Evolutionary conservation across 768 basidiomycete genomes (phyloP), one percentile per base, ranked within the genome.

Genomic region (Suillus occidentalis): DNA sequence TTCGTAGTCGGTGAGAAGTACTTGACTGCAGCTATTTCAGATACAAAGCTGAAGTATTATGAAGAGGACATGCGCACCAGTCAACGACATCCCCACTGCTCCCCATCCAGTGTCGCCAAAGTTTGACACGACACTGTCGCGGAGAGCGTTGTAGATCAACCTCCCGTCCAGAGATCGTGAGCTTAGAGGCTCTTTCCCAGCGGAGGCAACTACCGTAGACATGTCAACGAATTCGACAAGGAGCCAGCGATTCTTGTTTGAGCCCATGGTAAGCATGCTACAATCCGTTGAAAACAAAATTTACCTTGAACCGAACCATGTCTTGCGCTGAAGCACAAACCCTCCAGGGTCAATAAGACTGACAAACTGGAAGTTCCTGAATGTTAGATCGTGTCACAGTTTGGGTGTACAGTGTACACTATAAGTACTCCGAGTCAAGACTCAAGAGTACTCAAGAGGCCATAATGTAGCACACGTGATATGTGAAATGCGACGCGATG

Each of bases 81-180:
- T 87, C 64, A 96, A 77, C 4, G 89, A 90, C 42, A 84, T 73
- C 0, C 86, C 90, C 3, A 95, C 85, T 12, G 89, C 84, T 31
- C 94, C 94, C 94, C 93, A 95, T 6, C 93, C 94, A 0, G 85
- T 81, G 72, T 95, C 92, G 3, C 94, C 94, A 72, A 94, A 95
- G 20, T 55, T 55, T n/a, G 53, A 36, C 36, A 55, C 69, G 14
- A 93, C 78, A 68, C 87, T 89, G 71, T 90, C 86, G 70, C 86
- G 87, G 39, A 95, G 72, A 0, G 93, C 87, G 4, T 80, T 74
- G 77, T 85, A 92, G 60, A 95, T 84, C 22, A 84, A 82, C 69
- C 87, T 90, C n/a, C 84, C 81, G 55, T 87, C 87, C 13, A 91
- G 71, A 57, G 76, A 70, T 6, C 55, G 52, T 49, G 36, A 50